These are phyloP conservation scores for Gossypium ekmanianum DNA, from an alignment of 345 rosid genomes.

Conservation along the genomic window DNA sequence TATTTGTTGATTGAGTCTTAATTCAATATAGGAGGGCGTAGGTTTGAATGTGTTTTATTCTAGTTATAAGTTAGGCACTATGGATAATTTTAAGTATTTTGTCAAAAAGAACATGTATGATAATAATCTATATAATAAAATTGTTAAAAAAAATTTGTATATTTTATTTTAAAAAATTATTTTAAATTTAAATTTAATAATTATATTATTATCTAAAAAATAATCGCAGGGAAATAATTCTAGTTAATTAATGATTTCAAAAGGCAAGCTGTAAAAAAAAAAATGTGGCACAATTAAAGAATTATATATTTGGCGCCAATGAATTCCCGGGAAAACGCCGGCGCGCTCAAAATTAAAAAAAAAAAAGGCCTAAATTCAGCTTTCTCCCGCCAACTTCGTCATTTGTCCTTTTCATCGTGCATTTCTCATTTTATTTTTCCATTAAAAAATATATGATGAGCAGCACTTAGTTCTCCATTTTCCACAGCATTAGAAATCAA, in stretches of 20 bases:
- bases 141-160: too few relatives aligned
- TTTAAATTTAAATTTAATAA: too few relatives aligned
- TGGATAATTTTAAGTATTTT: fast-evolving
- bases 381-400: slow-evolving; percentile 2
- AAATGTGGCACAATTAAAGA: background rate
- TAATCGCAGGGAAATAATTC: too few relatives aligned
- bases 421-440: background rate
- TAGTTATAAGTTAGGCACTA: too few relatives aligned
- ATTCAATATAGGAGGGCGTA: too few relatives aligned
- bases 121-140: too few relatives aligned
- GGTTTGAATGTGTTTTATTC: too few relatives aligned
- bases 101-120: too few relatives aligned
- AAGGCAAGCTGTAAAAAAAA: background rate
- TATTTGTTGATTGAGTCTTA: too few relatives aligned
- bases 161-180: too few relatives aligned
- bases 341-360: background rate
- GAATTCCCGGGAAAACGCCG: background rate
- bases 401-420: slow-evolving; percentile 3
- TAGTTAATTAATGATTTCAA: too few relatives aligned
- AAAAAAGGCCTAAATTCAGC: background rate
- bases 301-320: background rate
- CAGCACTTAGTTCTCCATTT: background rate
- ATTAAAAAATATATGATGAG: background rate
- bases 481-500: background rate
- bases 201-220: too few relatives aligned